Evolutionary conservation across 805 yeast species (phyloP).

Genomic region (Metschnikowia hibisci): DNA sequence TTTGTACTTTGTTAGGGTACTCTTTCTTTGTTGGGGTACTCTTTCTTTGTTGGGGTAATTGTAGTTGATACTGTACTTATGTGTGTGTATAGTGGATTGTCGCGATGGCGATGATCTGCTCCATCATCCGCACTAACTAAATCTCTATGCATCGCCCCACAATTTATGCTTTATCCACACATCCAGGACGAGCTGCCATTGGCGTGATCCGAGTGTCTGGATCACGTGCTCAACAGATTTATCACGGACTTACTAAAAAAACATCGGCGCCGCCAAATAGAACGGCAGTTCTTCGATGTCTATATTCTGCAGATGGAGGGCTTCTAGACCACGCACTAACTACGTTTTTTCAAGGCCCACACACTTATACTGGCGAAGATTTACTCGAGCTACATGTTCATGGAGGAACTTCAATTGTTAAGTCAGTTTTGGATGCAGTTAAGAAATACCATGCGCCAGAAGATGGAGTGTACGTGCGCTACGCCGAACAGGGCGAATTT

Average conservation of each 20-base stretch:
- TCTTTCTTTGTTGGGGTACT: too few relatives aligned
- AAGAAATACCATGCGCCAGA: conserved; percentile 45
- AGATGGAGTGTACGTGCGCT: conserved; percentile 47
- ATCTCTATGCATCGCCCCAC: conserved; percentile 54
- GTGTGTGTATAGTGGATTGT: background rate
- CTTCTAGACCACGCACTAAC: conserved; percentile 77
- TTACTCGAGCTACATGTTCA: conserved; percentile 84
- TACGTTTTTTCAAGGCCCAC: conserved; percentile 65
- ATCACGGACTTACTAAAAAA: conserved; percentile 42
- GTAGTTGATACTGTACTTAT: too few relatives aligned
- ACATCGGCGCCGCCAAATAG: conserved; percentile 44
- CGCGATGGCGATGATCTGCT: background rate
- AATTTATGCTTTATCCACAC: conserved; percentile 86
- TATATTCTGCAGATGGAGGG: conserved; percentile 42
- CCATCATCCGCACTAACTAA: too few relatives aligned
- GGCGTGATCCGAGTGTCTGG: conserved; percentile 87
- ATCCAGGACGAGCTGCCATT: conserved; percentile 76
- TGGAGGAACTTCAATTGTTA: conserved; percentile 86
- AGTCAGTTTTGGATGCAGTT: conserved; percentile 63
- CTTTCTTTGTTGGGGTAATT: too few relatives aligned
- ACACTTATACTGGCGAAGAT: conserved; percentile 91
- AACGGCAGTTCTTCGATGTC: conserved; percentile 52
- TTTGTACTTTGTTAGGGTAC: too few relatives aligned
- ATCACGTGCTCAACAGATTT: conserved; percentile 47
- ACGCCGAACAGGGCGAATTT: conserved; percentile 93